Percentiles rank a stretch among this genome's conserved stretches.
Conservation (phyloP, 192 early-diverging fungal species). For the Irineochytrium annulatum region DNA sequence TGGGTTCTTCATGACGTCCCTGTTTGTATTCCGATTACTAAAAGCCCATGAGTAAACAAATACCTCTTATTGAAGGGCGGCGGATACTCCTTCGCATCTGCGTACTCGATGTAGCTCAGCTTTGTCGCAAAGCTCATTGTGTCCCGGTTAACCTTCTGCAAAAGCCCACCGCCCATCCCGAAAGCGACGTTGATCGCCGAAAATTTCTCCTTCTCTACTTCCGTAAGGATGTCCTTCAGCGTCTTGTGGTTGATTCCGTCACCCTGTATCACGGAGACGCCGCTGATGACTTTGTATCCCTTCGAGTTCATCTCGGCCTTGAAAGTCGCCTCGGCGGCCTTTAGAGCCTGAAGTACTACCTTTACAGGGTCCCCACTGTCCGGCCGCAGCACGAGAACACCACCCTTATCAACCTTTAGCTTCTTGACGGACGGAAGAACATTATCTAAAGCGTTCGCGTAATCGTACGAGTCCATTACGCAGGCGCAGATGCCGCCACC, state of each 20-base stretch:
- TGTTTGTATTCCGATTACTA: constrained; percentile 13
- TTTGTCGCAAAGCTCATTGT: constrained; percentile 85
- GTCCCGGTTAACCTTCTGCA: constrained; percentile 84
- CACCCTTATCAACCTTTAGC: constrained; percentile 69
- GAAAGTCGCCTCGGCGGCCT: constrained; percentile 72
- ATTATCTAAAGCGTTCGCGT: constrained; percentile 64
- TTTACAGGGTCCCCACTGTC: constrained; percentile 81
- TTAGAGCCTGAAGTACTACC: constrained; percentile 66
- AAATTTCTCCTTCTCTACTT: constrained; percentile 57
- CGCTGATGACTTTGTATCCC: constrained; percentile 72
- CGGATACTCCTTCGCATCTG: constrained; percentile 59
- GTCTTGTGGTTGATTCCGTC: constrained; percentile 66
- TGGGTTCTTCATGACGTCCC: constrained; percentile 86
- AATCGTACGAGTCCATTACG: constrained; percentile 92
- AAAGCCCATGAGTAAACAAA: not conserved
- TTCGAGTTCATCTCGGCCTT: constrained; percentile 64
- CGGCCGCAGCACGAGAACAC: constrained; percentile 76
- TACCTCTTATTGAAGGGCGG: constrained; percentile 42
- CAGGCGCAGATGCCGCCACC: constrained; percentile 75
- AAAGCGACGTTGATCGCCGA: constrained; percentile 71
- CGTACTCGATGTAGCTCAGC: constrained; percentile 63
- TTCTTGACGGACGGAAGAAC: constrained; percentile 67
- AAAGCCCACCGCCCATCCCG: constrained; percentile 84
- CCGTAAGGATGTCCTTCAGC: constrained; percentile 52
- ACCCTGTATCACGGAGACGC: constrained; percentile 77